Percentiles rank a stretch among this genome's conserved stretches.
Evolutionary conservation across 495 filamentous ascomycete species (phyloP).

Genomic region (Poronia punctata): DNA sequence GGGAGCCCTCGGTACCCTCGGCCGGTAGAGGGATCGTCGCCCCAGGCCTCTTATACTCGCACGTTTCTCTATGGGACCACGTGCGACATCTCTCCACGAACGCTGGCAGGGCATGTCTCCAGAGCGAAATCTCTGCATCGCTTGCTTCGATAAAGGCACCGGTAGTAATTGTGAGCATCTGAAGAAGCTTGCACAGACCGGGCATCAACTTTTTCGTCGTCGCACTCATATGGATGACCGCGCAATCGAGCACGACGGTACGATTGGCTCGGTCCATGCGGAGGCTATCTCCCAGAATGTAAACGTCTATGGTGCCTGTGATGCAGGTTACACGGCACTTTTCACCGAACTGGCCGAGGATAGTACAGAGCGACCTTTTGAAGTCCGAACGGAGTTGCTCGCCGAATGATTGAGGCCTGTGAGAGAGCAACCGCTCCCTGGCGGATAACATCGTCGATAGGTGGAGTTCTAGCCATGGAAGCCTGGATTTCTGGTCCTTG

Average conservation of each 20-base stretch:
- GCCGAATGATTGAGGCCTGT: constrained; percentile 1
- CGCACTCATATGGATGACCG: constrained; percentile 30
- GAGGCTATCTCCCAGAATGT: constrained; percentile 31
- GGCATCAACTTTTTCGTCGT: constrained; percentile 21
- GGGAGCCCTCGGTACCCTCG: constrained; percentile 2
- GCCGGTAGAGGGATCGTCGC: constrained; percentile 24
- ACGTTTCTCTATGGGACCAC: constrained; percentile 39
- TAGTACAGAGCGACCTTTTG: constrained; percentile 39
- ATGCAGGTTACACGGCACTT: neutral
- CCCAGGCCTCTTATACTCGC: constrained; percentile 34
- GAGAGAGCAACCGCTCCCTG: constrained; percentile 29
- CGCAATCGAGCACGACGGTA: constrained; percentile 38
- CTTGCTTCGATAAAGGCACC: constrained; percentile 25
- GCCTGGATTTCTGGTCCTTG: neutral
- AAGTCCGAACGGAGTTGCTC: constrained; percentile 28
- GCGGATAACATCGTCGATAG: constrained; percentile 17
- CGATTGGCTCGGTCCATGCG: constrained; percentile 32
- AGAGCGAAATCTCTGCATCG: constrained; percentile 38
- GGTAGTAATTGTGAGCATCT: too few species aligned
- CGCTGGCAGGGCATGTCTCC: constrained; percentile 41
- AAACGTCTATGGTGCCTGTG: constrained; percentile 21
- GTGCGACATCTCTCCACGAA: constrained; percentile 47
- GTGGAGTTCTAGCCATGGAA: constrained; percentile 3
- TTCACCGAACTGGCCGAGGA: constrained; percentile 22
- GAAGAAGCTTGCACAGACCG: too few species aligned